Evolutionary conservation across 768 basidiomycete genomes (phyloP), one percentile per base, ranked within the genome.

Genomic region (Russula griseocarnosa): DNA sequence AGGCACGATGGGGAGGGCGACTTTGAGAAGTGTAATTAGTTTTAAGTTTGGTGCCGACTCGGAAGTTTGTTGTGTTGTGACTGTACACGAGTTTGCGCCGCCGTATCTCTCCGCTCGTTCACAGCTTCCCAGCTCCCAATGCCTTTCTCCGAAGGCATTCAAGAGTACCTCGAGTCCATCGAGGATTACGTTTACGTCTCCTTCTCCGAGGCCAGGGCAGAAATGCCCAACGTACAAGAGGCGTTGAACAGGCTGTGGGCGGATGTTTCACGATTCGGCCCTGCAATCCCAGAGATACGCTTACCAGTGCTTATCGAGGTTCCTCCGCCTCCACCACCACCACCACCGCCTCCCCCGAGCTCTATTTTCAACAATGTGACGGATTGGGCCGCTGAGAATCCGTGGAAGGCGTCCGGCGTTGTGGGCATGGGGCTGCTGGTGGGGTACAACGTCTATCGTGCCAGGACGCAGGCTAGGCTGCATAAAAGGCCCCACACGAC

Each of bases 241-340:
- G 80, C 83, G 34, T 74, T 86, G 24, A 81, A 88, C 67, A 81
- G 85, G 28, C 78, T 92, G 61, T 92, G 88, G 87, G 74, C 83
- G 26, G 91, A 94, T 71, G 83, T 94, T 65, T 81, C 88, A 53
- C 86, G 92, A 61, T 92, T 89, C 72, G 90, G 92, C 14, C 75
- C 79, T 24, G 60, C 75, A 55, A 70, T 82, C 24, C 77, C 79
- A 13, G 81, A 82, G 51, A 79, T 91, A 59, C 81, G 76, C 68
- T 75, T 89, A 52, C 86, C 87, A 20, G 81, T 81, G 40, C 81
- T 91, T 68, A 89, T 90, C 69, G 83, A 89, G 65, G 82, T 92
- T 3, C 89, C 87, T 0, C 84, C 86, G 0, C 86, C 87, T 0
- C 86, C 86, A 0, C 86, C 85, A 0, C 80, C 63, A 0, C 53